Base-by-base conservation (phyloP, 2,329 filamentous ascomycete species). In the Blastomyces gilchristii region DNA sequence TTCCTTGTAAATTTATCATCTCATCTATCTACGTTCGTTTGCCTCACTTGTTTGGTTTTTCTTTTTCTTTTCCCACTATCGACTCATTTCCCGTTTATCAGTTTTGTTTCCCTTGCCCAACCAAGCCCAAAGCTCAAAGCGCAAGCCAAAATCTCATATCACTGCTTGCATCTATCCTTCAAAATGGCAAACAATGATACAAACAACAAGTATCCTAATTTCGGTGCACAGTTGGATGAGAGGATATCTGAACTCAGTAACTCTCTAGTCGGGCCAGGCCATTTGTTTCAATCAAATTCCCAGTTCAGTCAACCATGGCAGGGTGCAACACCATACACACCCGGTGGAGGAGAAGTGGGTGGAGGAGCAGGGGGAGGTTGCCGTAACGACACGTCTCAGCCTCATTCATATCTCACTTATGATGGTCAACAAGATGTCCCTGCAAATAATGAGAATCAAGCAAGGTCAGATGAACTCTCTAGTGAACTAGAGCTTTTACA, bases 231-330 rank as follows among this genome's bases (percentile, higher is more conserved):
- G 34, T 57, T 57, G 25, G 62, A 63, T 43, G 56, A 62, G 22
- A 57, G 41, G 22, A 31, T 63, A 18, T 63, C 62, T n/a, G 58
- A 53, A 12, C 56, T 63, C 43, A 63, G 56, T 22, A 63, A 22
- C 25, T 60, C 62, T 16, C 49, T 63, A n/a, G 52, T 63, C 49
- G 43, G 62, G 6, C 62, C 62, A 28, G 16, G 31, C 7, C 25
- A 58, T 54, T n/a, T 59, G 25, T 59, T 59, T n/a, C 58, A 59
- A 16, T 7, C 58, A 18, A 16, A 59, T 11, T 47, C 58, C 16
- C 41, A 59, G 22, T 37, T 50, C 58, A 49, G 14, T 34, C 58
- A 47, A 47, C 41, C 25, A 34, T 62, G 60, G 60, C 60, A 56
- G 22, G 34, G 43, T 22, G 45, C 41, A 37, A 28, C 31, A 14